Evolutionary conservation across 2,329 filamentous ascomycete genomes (phyloP).

Genomic region (Ilyonectria sp.): DNA sequence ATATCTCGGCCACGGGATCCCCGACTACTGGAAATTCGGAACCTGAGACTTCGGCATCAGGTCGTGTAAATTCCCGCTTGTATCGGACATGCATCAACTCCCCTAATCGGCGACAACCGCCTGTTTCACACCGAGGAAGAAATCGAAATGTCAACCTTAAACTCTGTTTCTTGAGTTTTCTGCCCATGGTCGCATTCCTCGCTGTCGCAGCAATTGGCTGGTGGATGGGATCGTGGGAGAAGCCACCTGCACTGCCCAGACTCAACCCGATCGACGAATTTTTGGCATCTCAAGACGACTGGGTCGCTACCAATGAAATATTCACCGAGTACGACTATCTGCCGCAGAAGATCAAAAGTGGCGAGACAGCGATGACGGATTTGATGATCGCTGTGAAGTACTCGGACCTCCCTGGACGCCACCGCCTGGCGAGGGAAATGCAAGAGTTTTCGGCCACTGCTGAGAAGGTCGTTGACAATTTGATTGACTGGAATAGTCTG

Average conservation of each 20-base stretch:
- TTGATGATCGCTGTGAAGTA: not conserved
- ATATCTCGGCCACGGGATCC: not conserved
- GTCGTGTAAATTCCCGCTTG: not conserved
- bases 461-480: not conserved
- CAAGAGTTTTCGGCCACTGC: not conserved
- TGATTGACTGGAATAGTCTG: not conserved
- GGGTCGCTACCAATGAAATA: not conserved
- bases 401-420: not conserved
- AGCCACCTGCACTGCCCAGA: no score
- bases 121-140: not conserved
- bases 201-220: not conserved
- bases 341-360: not conserved
- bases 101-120: not conserved
- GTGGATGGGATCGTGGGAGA: not conserved
- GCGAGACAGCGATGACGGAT: not conserved
- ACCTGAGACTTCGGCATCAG: not conserved
- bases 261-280: not conserved
- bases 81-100: not conserved
- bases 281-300: not conserved
- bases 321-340: not conserved
- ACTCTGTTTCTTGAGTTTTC: not conserved
- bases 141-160: no score
- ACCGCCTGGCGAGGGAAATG: not conserved
- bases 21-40: not conserved
- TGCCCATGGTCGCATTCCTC: not conserved